phyloP scores from a whole-genome alignment of 371 early-diverging fungal genomes.

The Capillidium rhysosporum region DNA sequence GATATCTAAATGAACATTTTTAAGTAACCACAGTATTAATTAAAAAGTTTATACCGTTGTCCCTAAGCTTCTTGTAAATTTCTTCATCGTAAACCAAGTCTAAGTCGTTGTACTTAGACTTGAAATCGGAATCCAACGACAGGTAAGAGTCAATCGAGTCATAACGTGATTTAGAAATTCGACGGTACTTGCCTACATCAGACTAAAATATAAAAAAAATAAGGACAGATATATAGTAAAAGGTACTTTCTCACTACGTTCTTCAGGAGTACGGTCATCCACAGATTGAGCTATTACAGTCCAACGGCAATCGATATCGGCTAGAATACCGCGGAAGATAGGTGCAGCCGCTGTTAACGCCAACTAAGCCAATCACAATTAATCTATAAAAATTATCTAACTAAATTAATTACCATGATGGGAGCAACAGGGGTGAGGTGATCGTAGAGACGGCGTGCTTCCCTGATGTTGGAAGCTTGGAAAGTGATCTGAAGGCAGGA shows the following conservation, averaged over 20 bases:
- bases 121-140: conserved; percentile 49
- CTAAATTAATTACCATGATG: conserved; percentile 38
- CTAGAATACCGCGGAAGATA: conserved; percentile 82
- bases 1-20: conserved; percentile 22
- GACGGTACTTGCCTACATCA: conserved; percentile 34
- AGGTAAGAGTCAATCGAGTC: conserved; percentile 90
- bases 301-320: conserved; percentile 97
- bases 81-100: conserved; percentile 61
- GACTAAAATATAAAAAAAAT: conserved; percentile 30
- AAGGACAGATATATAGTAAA: conserved; percentile 1
- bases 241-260: conserved; percentile 64
- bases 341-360: conserved; percentile 92
- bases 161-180: conserved; percentile 92
- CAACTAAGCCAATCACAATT: conserved; percentile 18
- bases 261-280: conserved; percentile 88
- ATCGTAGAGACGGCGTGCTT: conserved; percentile 90
- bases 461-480: conserved; percentile 90
- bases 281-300: conserved; percentile 87
- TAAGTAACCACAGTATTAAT: neutral
- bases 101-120: conserved; percentile 90
- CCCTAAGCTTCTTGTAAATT: conserved; percentile 44
- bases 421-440: conserved; percentile 86
- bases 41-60: conserved; percentile 20
- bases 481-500: conserved; percentile 97
- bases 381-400: conserved; percentile 2